These are phyloP conservation scores for Teunomyces funiuensis DNA, from an alignment of 805 yeast species.

Conservation along the genomic window DNA sequence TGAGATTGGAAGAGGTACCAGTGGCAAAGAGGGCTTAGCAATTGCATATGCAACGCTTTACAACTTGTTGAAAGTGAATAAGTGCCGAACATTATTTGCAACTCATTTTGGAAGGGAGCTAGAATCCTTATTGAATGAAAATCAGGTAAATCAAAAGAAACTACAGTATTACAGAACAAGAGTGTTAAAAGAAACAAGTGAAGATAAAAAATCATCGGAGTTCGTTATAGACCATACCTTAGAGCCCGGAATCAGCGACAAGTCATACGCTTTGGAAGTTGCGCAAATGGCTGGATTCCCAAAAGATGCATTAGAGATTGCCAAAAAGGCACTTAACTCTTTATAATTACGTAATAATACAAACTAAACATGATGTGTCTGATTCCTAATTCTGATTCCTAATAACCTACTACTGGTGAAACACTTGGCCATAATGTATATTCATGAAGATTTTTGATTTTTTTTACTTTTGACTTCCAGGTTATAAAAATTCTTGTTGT, in stretches of 20 bases:
- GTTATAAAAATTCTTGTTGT: too few species aligned
- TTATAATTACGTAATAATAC: neutral
- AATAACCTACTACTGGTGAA: too few species aligned
- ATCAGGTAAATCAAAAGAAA: constrained; percentile 24
- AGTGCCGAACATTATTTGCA: constrained; percentile 80
- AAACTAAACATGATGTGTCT: too few species aligned
- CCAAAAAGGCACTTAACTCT: constrained; percentile 35
- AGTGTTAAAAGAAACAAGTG: constrained; percentile 17
- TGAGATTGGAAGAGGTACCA: constrained; percentile 57
- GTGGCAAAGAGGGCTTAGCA: constrained; percentile 80
- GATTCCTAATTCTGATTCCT: too few species aligned
- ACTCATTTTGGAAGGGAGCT: constrained; percentile 67
- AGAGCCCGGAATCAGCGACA: constrained; percentile 63
- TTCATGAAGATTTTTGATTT: too few species aligned
- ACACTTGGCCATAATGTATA: too few species aligned
- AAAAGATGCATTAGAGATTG: constrained; percentile 50
- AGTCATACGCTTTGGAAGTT: constrained; percentile 75
- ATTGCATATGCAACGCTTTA: constrained; percentile 76
- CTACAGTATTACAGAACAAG: constrained; percentile 33
- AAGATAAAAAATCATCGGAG: constrained; percentile 15
- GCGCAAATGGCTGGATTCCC: constrained; percentile 85
- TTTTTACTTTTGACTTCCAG: too few species aligned
- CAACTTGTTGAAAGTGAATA: constrained; percentile 51
- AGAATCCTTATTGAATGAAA: constrained; percentile 33
- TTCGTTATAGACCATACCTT: constrained; percentile 56